Base-by-base conservation (phyloP, 2,329 filamentous ascomycete species). In the Nigrospora sphaerica region DNA sequence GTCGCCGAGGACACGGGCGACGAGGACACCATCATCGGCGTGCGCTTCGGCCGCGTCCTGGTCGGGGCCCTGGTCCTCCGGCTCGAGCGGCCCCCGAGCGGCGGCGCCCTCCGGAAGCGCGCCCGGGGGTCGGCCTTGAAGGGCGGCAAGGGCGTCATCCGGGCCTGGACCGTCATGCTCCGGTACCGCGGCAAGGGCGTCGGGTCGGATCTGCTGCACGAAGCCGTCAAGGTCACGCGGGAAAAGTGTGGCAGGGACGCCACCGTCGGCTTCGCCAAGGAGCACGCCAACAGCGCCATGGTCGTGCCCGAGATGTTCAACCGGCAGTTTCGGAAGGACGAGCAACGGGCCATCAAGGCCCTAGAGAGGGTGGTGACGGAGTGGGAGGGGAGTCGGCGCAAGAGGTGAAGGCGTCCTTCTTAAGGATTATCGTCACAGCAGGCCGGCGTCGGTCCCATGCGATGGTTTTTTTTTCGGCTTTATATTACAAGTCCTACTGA, bases 101-200 rank as follows among this genome's bases (percentile, higher is more conserved):
- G 18, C 6, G 32, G 31, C 32, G 12, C 42, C 7, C 47, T 50
- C 11, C 55, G 57, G 46, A 57, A 55, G 43, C 58, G 60, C 37
- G 53, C 50, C 3, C 54, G 58, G 32, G 45, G 42, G 61, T 68
- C 55, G 64, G 65, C 57, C 57, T 57, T 71, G 54, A 70, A 70
- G 53, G 80, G 82, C 33, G 85, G 84, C 44, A 78, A 77, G 51
- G 86, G 83, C 10, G 71, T 89, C 41, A 83, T 95, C 47, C 79
- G 86, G 28, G 89, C 86, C 1, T 95, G 90, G 89, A 92, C 88
- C 2, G 87, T 89, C 2, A 75, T 75, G 59, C 67, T 82, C 43
- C 73, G 74, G 54, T 89, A 88, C 62, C 77, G 90, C 23, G 73
- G 78, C 32, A 79, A 80, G 51, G 88, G 89, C 0, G 72, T 95